phyloP scores from a whole-genome alignment of 345 rosid species.

The Syzygium grande region DNA sequence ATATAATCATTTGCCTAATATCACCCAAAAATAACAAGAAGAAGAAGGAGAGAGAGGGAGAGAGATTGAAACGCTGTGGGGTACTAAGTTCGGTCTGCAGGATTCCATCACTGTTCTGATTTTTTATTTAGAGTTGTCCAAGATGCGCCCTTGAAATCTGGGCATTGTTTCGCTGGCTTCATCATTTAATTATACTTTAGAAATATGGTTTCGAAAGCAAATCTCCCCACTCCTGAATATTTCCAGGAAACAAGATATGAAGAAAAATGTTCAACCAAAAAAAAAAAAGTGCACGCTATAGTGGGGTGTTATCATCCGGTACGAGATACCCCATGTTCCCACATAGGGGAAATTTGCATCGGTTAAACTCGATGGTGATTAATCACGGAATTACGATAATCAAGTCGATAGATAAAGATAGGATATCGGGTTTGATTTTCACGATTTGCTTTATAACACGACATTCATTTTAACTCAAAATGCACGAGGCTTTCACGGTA shows the following conservation, averaged over 20 bases:
- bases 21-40: not conserved
- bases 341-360: not conserved
- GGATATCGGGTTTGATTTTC: not conserved
- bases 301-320: not conserved
- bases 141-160: constrained; percentile 38
- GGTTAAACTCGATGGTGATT: not conserved
- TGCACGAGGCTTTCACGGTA: too few relatives aligned
- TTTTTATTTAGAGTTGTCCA: not conserved
- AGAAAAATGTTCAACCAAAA: not conserved
- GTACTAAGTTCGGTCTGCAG: not conserved
- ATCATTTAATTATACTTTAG: not conserved
- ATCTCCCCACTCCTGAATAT: not conserved
- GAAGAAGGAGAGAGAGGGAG: not conserved
- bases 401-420: not conserved
- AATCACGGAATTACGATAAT: not conserved
- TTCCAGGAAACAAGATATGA: not conserved
- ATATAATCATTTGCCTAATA: not conserved
- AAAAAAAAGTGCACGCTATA: not conserved
- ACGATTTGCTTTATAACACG: not conserved
- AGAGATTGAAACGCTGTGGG: not conserved
- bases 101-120: not conserved
- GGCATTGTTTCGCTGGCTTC: constrained; percentile 3
- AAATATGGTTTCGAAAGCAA: not conserved
- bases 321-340: not conserved
- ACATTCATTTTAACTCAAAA: too few relatives aligned